phyloP scores from a whole-genome alignment of 2,329 filamentous ascomycete genomes.

The Exutisphaerella laricina region DNA sequence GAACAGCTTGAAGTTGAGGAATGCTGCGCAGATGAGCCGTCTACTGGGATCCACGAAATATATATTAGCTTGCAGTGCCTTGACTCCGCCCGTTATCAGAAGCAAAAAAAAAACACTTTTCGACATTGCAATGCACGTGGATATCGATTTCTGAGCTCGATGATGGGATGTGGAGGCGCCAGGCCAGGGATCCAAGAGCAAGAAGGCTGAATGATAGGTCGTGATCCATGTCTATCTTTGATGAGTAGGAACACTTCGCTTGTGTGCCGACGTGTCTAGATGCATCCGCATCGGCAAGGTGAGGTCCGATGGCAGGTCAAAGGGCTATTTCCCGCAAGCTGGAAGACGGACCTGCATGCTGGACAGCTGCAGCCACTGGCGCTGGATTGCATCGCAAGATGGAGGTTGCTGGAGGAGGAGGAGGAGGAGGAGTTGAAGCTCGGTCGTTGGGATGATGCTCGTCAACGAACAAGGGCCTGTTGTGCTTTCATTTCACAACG shows the following conservation, averaged over 20 bases:
- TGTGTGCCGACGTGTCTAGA: background rate
- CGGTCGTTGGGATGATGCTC: background rate
- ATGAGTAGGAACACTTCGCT: background rate
- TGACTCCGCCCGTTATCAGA: too few species aligned
- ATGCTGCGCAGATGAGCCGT: too few species aligned
- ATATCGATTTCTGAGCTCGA: background rate
- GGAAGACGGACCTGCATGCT: too few species aligned
- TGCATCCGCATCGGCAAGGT: background rate
- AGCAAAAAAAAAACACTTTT: too few species aligned
- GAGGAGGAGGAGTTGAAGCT: background rate
- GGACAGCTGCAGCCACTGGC: too few species aligned
- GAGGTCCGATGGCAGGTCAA: background rate
- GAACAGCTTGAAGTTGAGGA: too few species aligned
- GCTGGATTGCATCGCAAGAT: background rate
- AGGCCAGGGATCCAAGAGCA: slow-evolving; percentile 5
- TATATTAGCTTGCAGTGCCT: too few species aligned
- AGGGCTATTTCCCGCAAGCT: too few species aligned
- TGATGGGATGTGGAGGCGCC: slow-evolving; percentile 1
- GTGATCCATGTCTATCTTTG: background rate
- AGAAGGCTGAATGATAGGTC: background rate
- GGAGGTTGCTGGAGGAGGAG: background rate
- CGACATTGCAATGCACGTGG: too few species aligned
- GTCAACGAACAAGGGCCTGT: background rate
- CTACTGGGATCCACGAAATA: too few species aligned
- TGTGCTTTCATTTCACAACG: too few species aligned